phyloP scores from a whole-genome alignment of 441 rosid species.

The Omphalea diandra region DNA sequence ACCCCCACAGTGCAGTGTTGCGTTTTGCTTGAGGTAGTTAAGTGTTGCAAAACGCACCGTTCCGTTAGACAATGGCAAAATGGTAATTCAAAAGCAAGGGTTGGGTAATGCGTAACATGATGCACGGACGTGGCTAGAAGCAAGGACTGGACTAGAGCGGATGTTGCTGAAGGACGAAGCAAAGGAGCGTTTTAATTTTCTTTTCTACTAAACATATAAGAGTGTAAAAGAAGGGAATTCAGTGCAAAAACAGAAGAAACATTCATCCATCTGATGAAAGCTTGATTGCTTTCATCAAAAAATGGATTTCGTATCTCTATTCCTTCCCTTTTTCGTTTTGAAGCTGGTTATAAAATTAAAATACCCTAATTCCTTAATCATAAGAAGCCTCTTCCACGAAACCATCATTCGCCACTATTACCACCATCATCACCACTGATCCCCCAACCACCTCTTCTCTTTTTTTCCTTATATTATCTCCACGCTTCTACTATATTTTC shows the following conservation, averaged over 20 bases:
- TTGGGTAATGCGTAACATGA: neutral
- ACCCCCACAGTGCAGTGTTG: too few species aligned
- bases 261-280: constrained; percentile 1
- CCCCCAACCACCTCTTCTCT: constrained; percentile 4
- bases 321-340: constrained; percentile 45
- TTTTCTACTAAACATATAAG: too few species aligned
- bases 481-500: neutral
- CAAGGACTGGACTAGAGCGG: neutral
- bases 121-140: neutral
- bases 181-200: constrained; percentile 18
- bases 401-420: constrained; percentile 28
- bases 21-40: too few species aligned
- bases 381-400: constrained; percentile 47
- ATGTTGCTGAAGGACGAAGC: constrained; percentile 20
- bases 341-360: constrained; percentile 46
- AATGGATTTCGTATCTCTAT: constrained; percentile 50
- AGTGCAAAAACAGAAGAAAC: neutral
- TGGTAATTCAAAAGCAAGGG: neutral
- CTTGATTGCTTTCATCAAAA: neutral
- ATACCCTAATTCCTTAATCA: constrained; percentile 39
- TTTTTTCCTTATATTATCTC: neutral
- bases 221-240: neutral
- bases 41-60: neutral
- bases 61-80: neutral
- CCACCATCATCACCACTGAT: constrained; percentile 32